Evolutionary conservation across 495 filamentous ascomycete genomes (phyloP), one percentile per base, ranked within the genome.

Genomic region (Margaritispora aquatica): DNA sequence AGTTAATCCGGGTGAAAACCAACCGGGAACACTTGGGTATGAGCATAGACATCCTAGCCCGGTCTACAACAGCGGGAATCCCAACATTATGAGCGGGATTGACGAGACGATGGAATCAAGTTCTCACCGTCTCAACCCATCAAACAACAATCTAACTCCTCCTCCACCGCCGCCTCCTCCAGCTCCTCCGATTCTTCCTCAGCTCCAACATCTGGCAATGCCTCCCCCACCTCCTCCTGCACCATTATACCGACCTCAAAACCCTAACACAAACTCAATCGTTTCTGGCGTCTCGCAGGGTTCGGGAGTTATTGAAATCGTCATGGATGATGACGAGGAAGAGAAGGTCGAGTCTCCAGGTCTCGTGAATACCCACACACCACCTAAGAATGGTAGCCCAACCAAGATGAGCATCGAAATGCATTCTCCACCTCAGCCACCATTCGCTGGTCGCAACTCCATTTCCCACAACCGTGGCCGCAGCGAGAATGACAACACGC

Each of bases 201-300:
- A 96, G 63, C 81, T 96, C n/a, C 88, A 91, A 67, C 91, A 96
- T 71, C 80, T 96, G 9, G 84, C 85, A 26, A 75, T 66, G 17
- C 83, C 83, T 3, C 83, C 86, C 2, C 86, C 85, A 2, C 86
- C 85, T 0, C 86, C 86, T 11, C 85, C 88, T 2, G 85, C 85
- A 1, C 88, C 80, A 57, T 82, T 87, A 1, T 85, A 84, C 2
- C 87, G 77, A 57, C 78, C 4, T 64, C 61, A 69, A 65, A 52
- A 69, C 68, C 21, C 61, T 79, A 36, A 81, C 82, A 52, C 82
- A 71, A 54, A 86, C 80, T 62, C 79, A 73, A 36, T 73, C 70
- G 26, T 66, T 64, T 34, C 59, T 26, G 60, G 66, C 22, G 75
- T 76, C 2, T 77, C 76, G 29, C 59, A 61, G 49, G 26, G 73